phyloP scores from a whole-genome alignment of 805 yeast genomes.

The Cyberlindnera suaveolens region DNA sequence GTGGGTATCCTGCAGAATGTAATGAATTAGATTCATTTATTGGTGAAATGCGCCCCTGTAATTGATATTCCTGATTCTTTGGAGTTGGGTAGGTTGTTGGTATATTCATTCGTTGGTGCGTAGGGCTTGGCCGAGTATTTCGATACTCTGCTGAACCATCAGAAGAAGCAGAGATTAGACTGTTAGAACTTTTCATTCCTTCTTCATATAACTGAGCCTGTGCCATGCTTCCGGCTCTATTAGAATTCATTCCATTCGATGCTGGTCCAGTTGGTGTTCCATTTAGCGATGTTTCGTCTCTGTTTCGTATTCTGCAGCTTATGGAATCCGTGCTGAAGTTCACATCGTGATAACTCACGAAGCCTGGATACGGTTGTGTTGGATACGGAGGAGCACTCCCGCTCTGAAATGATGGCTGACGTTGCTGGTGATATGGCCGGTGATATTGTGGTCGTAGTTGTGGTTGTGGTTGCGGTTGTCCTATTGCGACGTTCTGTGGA shows the following conservation, averaged over 20 bases:
- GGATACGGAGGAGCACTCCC: slow-evolving; percentile 11
- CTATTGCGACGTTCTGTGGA: too few relatives aligned
- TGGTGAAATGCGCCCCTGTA: too few relatives aligned
- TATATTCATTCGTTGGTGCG: too few relatives aligned
- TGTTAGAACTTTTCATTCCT: background rate
- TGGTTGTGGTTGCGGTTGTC: background rate
- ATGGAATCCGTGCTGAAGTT: slow-evolving; percentile 15
- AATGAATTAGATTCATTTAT: too few relatives aligned
- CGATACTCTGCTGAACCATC: slow-evolving; percentile 1
- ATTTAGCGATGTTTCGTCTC: slow-evolving; percentile 7
- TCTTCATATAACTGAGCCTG: background rate
- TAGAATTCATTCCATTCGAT: background rate
- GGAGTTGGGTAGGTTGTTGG: too few relatives aligned
- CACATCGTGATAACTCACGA: slow-evolving; percentile 4
- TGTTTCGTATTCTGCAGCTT: slow-evolving; percentile 6
- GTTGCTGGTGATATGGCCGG: background rate
- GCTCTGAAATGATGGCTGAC: background rate
- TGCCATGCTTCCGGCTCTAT: background rate
- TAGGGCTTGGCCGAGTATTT: background rate
- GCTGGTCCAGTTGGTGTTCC: background rate
- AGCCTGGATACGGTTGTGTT: slow-evolving; percentile 14
- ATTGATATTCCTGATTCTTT: too few relatives aligned
- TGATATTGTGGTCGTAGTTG: background rate
- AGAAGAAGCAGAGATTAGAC: background rate
- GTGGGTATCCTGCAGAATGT: too few relatives aligned